A percentile compares a stretch with the other conserved stretches of the same genome.
Evolutionary conservation across 257 asterid species (phyloP).

Genomic region (Thymus mandschuricus): DNA sequence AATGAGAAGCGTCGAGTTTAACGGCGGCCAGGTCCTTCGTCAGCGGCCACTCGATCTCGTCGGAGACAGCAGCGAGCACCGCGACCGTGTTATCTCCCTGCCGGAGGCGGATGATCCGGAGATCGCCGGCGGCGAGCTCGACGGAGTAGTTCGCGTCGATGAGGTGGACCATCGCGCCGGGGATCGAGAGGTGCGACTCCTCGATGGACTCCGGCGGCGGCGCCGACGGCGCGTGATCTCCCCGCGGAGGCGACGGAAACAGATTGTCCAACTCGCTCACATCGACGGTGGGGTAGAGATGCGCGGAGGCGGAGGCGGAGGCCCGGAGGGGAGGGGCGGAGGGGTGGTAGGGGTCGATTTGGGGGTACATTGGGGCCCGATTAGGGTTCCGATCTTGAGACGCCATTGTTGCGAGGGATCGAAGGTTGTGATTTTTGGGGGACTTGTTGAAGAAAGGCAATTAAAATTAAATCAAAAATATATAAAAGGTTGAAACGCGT

Average conservation of each 20-base stretch:
- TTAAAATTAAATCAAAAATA: neutral
- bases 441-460: neutral
- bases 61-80: conserved; percentile 63
- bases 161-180: conserved; percentile 81
- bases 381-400: conserved; percentile 42
- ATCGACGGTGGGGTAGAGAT: conserved; percentile 64
- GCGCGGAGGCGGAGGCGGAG: conserved; percentile 43
- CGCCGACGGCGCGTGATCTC: conserved; percentile 52
- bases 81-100: conserved; percentile 68
- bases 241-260: conserved; percentile 38
- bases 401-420: conserved; percentile 52
- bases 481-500: conserved; percentile 4
- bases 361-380: conserved; percentile 67
- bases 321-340: conserved; percentile 36
- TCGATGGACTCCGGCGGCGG: conserved; percentile 67
- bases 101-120: conserved; percentile 54
- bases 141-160: conserved; percentile 84
- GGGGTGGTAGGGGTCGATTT: conserved; percentile 41
- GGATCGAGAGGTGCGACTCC: conserved; percentile 58
- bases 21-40: conserved; percentile 83
- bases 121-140: conserved; percentile 93
- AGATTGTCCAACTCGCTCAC: conserved; percentile 48
- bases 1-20: conserved; percentile 78
- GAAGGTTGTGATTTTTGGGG: conserved; percentile 9
- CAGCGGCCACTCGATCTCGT: conserved; percentile 82